These are phyloP conservation scores for Penicillium chermesinum DNA, from an alignment of 495 filamentous ascomycete species.

Conservation along the genomic window DNA sequence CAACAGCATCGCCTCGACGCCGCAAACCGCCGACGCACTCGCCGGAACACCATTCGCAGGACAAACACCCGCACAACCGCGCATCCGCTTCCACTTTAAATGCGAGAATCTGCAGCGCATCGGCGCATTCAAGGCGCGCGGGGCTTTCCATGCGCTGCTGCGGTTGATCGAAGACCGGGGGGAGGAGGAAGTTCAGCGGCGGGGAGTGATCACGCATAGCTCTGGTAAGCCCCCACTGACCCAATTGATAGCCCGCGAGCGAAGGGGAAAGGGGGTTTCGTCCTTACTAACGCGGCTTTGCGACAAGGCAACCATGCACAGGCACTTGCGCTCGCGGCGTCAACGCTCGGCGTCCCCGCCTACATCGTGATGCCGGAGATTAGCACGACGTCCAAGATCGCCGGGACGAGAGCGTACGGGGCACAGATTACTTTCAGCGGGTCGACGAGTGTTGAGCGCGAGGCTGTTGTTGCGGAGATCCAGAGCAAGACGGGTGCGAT, in stretches of 20 bases:
- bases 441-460: constrained; percentile 72
- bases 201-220: constrained; percentile 87
- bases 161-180: constrained; percentile 62
- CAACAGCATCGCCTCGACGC: constrained; percentile 66
- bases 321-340: constrained; percentile 84
- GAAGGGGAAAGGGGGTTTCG: too few species aligned
- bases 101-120: constrained; percentile 91
- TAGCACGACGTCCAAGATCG: constrained; percentile 78
- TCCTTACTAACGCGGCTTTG: too few species aligned
- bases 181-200: constrained; percentile 48
- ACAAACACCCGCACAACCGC: constrained; percentile 54
- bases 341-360: constrained; percentile 57
- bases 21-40: constrained; percentile 50
- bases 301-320: constrained; percentile 98
- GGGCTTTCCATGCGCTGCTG: constrained; percentile 83
- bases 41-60: constrained; percentile 55
- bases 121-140: constrained; percentile 89
- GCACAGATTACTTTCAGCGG: constrained; percentile 80
- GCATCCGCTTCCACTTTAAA: constrained; percentile 83
- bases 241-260: not conserved
- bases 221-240: constrained; percentile 53
- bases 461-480: constrained; percentile 65
- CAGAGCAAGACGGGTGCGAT: constrained; percentile 64
- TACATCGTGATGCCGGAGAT: constrained; percentile 90
- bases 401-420: constrained; percentile 69